Evolutionary conservation across 2,329 filamentous ascomycete genomes (phyloP).

Genomic region (Pezicula neosporulosa): DNA sequence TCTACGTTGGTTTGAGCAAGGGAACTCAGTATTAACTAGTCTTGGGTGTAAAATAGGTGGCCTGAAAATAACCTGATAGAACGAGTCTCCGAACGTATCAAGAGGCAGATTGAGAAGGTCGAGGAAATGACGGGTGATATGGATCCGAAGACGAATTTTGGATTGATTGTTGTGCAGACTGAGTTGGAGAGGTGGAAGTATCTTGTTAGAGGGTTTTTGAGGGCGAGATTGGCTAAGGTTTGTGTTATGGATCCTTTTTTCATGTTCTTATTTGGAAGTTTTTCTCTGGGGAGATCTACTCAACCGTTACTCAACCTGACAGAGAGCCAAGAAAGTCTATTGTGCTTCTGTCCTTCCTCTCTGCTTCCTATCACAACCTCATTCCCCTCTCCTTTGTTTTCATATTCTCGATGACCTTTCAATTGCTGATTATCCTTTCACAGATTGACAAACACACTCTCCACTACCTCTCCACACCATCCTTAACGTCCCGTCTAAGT

Average conservation of each 20-base stretch:
- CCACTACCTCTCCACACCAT: conserved; percentile 62
- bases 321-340: too few relatives aligned
- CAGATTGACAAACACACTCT: conserved; percentile 76
- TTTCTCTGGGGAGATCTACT: too few relatives aligned
- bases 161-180: conserved; percentile 91
- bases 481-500: conserved; percentile 63
- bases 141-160: conserved; percentile 89
- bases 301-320: too few relatives aligned
- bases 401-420: too few relatives aligned
- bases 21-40: too few relatives aligned
- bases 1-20: too few relatives aligned
- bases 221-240: conserved; percentile 86
- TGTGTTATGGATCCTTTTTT: neutral
- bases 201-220: conserved; percentile 76
- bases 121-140: conserved; percentile 78
- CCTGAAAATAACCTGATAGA: conserved; percentile 73
- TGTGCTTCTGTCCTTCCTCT: too few relatives aligned
- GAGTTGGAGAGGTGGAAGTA: conserved; percentile 95
- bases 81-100: conserved; percentile 71
- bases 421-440: too few relatives aligned
- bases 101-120: conserved; percentile 65
- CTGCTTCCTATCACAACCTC: too few relatives aligned
- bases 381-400: too few relatives aligned
- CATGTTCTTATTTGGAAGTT: neutral
- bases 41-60: conserved; percentile 42